Evolutionary conservation across 345 rosid genomes (phyloP).

Genomic region (Eucalyptus cladocalyx): DNA sequence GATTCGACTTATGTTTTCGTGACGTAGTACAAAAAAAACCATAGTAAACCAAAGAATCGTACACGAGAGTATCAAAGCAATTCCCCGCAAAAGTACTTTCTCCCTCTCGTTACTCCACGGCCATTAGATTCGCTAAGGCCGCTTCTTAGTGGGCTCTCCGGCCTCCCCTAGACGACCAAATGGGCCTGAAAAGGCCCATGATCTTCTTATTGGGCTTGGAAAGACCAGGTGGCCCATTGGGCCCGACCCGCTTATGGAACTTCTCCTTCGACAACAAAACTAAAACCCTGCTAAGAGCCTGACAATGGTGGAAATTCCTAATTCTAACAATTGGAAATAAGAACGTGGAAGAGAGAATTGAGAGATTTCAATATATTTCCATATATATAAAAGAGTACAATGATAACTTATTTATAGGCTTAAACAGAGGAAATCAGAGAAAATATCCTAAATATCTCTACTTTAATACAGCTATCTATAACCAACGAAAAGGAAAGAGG

Average conservation of each 20-base stretch:
- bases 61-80: background rate
- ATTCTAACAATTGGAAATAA: background rate
- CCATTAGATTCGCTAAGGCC: background rate
- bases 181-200: background rate
- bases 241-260: background rate
- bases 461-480: too few species aligned
- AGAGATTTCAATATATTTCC: too few species aligned
- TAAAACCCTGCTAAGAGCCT: background rate
- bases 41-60: background rate
- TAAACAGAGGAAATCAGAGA: too few species aligned
- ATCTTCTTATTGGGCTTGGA: background rate
- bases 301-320: background rate
- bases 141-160: background rate
- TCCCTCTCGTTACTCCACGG: background rate
- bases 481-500: background rate
- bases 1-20: background rate
- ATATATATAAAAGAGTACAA: too few species aligned
- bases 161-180: background rate
- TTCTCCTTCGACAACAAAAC: background rate
- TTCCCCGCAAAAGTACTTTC: background rate
- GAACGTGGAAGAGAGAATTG: accelerated
- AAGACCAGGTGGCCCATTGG: background rate
- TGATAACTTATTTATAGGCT: too few species aligned
- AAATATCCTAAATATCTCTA: too few species aligned
- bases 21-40: background rate